Percentiles rank a stretch among this genome's conserved stretches.
Evolutionary conservation across 2,329 filamentous ascomycete species (phyloP).

Genomic region (Diaporthe australafricana): DNA sequence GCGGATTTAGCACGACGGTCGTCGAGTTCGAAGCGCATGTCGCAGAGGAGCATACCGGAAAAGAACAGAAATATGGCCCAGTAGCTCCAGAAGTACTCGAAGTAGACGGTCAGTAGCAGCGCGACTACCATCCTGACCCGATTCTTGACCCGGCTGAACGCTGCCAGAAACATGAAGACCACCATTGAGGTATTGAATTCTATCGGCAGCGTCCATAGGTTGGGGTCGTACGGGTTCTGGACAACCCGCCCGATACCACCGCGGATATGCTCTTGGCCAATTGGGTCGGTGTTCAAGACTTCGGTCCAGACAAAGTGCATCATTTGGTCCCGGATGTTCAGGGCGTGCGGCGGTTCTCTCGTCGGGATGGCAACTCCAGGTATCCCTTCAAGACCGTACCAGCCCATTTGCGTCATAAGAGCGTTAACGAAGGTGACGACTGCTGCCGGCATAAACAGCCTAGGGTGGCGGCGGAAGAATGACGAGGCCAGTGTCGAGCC

Average conservation of each 20-base stretch:
- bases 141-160: constrained; percentile 42
- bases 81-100: constrained; percentile 41
- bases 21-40: constrained; percentile 43
- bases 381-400: constrained; percentile 38
- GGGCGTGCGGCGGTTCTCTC: constrained; percentile 38
- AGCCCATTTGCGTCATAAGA: constrained; percentile 37
- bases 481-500: constrained; percentile 43
- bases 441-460: constrained; percentile 44
- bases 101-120: constrained; percentile 40
- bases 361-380: constrained; percentile 39
- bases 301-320: constrained; percentile 36
- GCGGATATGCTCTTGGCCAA: constrained; percentile 34
- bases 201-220: constrained; percentile 52
- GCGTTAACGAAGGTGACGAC: constrained; percentile 37
- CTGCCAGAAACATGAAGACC: constrained; percentile 48
- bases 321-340: constrained; percentile 40
- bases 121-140: constrained; percentile 40
- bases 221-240: constrained; percentile 45
- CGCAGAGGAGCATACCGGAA: constrained; percentile 47
- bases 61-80: constrained; percentile 47
- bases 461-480: constrained; percentile 43
- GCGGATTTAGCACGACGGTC: neutral
- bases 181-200: constrained; percentile 52
- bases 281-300: constrained; percentile 37
- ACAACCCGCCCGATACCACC: constrained; percentile 14